Evolutionary conservation across 83 land plant genomes (phyloP).

Genomic region (Diphasiastrum complanatum): DNA sequence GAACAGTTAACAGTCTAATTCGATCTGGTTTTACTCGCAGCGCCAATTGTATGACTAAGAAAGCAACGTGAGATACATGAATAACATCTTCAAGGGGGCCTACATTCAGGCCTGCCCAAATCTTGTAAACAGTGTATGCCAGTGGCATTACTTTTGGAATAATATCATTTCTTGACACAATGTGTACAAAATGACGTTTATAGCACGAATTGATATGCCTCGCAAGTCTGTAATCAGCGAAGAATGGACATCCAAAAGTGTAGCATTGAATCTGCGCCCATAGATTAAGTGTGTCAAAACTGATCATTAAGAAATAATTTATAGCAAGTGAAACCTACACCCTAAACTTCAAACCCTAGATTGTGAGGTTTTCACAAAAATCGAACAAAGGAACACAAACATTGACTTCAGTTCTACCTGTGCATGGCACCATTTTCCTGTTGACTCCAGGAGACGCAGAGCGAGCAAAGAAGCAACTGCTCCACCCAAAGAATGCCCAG

Average conservation of each 20-base stretch:
- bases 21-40: conserved; percentile 14
- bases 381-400: background rate
- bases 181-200: conserved; percentile 42
- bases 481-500: conserved; percentile 39
- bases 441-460: conserved; percentile 33
- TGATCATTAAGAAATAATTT: background rate
- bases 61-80: conserved; percentile 13
- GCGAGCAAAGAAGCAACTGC: conserved; percentile 37
- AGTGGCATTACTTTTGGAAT: conserved; percentile 46
- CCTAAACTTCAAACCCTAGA: background rate
- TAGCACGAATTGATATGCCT: conserved; percentile 30
- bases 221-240: conserved; percentile 37
- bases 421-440: conserved; percentile 38
- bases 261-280: conserved; percentile 35
- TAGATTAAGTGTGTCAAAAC: background rate
- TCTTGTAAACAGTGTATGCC: conserved; percentile 30
- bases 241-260: conserved; percentile 45
- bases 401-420: conserved; percentile 7
- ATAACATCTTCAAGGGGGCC: conserved; percentile 34
- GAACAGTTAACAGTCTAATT: conserved; percentile 14
- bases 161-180: conserved; percentile 40
- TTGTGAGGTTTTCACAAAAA: background rate
- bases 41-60: conserved; percentile 12
- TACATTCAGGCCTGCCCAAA: conserved; percentile 36
- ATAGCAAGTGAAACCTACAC: background rate